Conservation (phyloP, 805 yeast species). For the Yamadazyma nakazawae region DNA sequence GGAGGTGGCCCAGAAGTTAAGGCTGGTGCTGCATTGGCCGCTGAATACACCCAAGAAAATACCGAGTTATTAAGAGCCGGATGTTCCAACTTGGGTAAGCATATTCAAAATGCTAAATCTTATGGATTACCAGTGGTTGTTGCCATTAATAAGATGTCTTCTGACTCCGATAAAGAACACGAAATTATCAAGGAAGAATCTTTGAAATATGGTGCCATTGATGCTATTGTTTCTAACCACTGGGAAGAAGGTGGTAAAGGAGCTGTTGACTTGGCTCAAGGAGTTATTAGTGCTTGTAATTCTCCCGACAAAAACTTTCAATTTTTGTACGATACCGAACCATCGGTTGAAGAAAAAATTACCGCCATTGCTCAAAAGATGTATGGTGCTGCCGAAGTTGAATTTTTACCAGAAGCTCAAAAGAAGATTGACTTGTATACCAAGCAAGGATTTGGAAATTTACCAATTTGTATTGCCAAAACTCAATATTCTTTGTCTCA, state of each 20-base stretch:
- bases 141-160: conserved; percentile 75
- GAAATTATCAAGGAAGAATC: conserved; percentile 66
- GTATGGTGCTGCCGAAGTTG: conserved; percentile 76
- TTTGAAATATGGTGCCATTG: conserved; percentile 72
- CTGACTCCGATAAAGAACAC: conserved; percentile 68
- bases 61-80: conserved; percentile 66
- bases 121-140: conserved; percentile 80
- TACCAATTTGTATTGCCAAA: conserved; percentile 83
- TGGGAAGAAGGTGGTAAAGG: conserved; percentile 88
- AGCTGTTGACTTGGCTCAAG: conserved; percentile 69
- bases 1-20: conserved; percentile 90
- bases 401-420: conserved; percentile 65
- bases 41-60: conserved; percentile 69
- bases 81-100: conserved; percentile 73
- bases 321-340: conserved; percentile 59
- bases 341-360: conserved; percentile 67
- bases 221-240: conserved; percentile 78
- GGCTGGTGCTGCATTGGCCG: conserved; percentile 77
- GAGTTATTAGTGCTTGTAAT: conserved; percentile 62
- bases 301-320: conserved; percentile 40
- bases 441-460: conserved; percentile 69
- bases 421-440: conserved; percentile 65
- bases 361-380: conserved; percentile 64
- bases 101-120: conserved; percentile 65
- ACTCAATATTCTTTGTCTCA: conserved; percentile 83